Conservation (phyloP, 148 eudicot species). For the Camellia granthamiana region DNA sequence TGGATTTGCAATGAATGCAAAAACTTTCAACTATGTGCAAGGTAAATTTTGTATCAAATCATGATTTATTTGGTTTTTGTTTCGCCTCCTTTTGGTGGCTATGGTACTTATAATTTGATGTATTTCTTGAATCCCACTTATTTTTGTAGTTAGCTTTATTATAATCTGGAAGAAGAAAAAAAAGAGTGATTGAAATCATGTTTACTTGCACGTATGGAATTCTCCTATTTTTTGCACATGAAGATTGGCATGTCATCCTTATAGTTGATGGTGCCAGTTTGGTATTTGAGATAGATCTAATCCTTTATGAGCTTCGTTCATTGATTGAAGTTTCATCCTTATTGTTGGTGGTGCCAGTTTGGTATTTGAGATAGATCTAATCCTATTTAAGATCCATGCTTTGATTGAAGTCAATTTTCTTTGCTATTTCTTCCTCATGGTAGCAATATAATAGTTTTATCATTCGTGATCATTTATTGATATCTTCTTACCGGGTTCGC, state of each 20-base stretch:
- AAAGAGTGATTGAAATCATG: too few relatives aligned
- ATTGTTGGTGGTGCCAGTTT: neutral
- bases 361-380: neutral
- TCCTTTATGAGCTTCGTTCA: neutral
- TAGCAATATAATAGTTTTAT: neutral
- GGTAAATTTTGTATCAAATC: constrained; percentile 32
- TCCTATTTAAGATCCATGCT: neutral
- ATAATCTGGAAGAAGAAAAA: too few relatives aligned
- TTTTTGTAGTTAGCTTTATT: neutral
- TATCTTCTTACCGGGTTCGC: neutral
- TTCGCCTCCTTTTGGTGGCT: neutral
- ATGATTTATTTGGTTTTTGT: neutral
- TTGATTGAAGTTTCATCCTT: neutral
- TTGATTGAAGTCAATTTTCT: neutral
- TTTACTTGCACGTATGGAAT: too few relatives aligned
- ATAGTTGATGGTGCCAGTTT: neutral
- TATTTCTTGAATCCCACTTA: neutral
- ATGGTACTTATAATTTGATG: neutral
- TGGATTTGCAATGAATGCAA: constrained; percentile 77
- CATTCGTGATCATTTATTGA: neutral
- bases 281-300: neutral
- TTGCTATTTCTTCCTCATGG: neutral
- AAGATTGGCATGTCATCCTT: neutral
- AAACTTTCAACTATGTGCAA: constrained; percentile 62
- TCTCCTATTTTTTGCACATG: neutral